Percentiles rank a stretch among this genome's conserved stretches.
Evolutionary conservation across 768 basidiomycete genomes (phyloP).

Genomic region (Obba rivulosa): DNA sequence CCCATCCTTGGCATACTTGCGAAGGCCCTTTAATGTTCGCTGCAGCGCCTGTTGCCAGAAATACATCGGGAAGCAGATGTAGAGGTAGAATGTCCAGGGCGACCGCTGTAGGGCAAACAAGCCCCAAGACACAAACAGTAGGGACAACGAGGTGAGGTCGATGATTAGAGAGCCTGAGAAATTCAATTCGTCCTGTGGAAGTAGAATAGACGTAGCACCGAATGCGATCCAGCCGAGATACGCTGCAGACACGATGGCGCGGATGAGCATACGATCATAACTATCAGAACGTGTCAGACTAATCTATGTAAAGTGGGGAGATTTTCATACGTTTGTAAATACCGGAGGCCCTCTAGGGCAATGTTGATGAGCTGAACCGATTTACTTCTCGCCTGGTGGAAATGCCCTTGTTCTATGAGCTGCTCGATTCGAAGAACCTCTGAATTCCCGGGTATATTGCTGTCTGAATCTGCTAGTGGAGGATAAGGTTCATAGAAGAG

Average conservation of each 20-base stretch:
- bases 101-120: constrained; percentile 59
- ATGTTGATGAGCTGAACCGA: constrained; percentile 49
- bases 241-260: constrained; percentile 60
- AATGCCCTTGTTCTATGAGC: constrained; percentile 37
- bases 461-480: constrained; percentile 34
- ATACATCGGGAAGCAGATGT: constrained; percentile 68
- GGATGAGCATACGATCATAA: constrained; percentile 73
- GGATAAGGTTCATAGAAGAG: constrained; percentile 61
- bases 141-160: constrained; percentile 25
- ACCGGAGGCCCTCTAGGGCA: constrained; percentile 59
- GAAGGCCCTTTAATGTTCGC: constrained; percentile 3
- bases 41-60: constrained; percentile 60
- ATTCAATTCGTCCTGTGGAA: constrained; percentile 26
- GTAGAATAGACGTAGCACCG: constrained; percentile 52
- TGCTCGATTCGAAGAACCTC: constrained; percentile 39
- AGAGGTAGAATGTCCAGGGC: constrained; percentile 71
- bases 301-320: neutral
- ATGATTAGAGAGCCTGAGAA: constrained; percentile 10
- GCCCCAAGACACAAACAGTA: constrained; percentile 34
- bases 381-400: constrained; percentile 41
- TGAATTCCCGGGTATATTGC: constrained; percentile 29
- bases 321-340: constrained; percentile 59
- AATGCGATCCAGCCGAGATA: constrained; percentile 79
- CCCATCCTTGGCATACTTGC: neutral
- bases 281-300: constrained; percentile 22